A percentile compares a stretch with the other conserved stretches of the same genome.
These are phyloP conservation scores for Penicillium palitans DNA, from an alignment of 2,329 filamentous ascomycete species.

Conservation along the genomic window DNA sequence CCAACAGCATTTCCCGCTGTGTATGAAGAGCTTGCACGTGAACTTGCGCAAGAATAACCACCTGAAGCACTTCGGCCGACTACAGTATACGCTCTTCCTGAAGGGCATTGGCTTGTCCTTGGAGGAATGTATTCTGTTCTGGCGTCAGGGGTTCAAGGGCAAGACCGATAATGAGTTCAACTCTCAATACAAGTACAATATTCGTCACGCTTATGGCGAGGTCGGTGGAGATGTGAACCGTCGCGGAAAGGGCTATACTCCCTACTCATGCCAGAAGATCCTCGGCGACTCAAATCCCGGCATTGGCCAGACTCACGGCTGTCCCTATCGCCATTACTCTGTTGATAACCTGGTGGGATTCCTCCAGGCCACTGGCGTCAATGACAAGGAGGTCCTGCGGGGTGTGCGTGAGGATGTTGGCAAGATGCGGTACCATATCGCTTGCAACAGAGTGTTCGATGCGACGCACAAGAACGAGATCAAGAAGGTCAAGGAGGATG, in stretches of 20 bases:
- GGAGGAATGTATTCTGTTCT: constrained; percentile 91
- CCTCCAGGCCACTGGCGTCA: constrained; percentile 75
- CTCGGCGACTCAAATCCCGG: constrained; percentile 85
- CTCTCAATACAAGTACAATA: constrained; percentile 96
- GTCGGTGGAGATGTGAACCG: constrained; percentile 90
- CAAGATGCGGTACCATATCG: constrained; percentile 87
- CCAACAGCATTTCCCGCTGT: constrained; percentile 78
- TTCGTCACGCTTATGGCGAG: constrained; percentile 92
- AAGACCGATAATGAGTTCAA: constrained; percentile 94
- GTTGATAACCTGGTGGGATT: constrained; percentile 79
- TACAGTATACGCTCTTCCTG: constrained; percentile 95
- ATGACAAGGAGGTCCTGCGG: constrained; percentile 72
- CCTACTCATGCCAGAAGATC: constrained; percentile 93
- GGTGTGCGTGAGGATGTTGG: constrained; percentile 87
- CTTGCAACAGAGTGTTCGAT: constrained; percentile 95
- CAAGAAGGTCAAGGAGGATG: constrained; percentile 72
- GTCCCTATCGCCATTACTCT: constrained; percentile 90
- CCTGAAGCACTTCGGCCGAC: constrained; percentile 86
- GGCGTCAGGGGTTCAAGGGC: constrained; percentile 81
- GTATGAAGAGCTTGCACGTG: constrained; percentile 89
- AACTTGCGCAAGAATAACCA: constrained; percentile 84
- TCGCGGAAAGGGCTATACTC: constrained; percentile 81
- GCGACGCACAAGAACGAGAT: constrained; percentile 77
- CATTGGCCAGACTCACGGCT: constrained; percentile 88
- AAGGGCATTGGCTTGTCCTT: constrained; percentile 91